Base-by-base conservation (phyloP, 495 filamentous ascomycete genomes). In the Penicillium chermesinum region DNA sequence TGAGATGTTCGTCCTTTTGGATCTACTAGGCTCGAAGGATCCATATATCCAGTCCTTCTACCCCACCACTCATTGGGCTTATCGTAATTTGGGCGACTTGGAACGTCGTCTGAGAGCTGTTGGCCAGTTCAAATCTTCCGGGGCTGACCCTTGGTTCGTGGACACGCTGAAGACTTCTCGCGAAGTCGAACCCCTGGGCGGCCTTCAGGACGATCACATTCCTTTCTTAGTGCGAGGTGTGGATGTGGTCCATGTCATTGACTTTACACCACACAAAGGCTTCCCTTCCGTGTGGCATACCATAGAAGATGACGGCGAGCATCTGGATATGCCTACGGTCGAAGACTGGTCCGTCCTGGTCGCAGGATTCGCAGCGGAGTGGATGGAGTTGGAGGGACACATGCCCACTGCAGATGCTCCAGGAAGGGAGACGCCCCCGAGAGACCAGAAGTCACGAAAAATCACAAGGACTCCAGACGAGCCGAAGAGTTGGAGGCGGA, bases 321-420 rank as follows among this genome's bases (percentile, higher is more conserved):
- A 97, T 72, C 61, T 98, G 39, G 89, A 98, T 67, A 66, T 85
- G 55, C 74, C 81, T 10, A 95, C 88, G 0, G 82, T 91, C 25
- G 78, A 88, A 60, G 93, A 98, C 61, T 98, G 93, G 93, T 79
- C 84, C 39, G 77, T 76, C 53, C 79, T 98, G 14, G 63, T 88
- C 21, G 84, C 86, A 5, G 89, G 83, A 2, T 98, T 97, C 76
- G 79, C 85, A 35, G 87, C 84, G 0, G 93, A 96, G 65, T 97
- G 89, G 89, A 81, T 98, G 83, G 93, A 94, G 47, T 59, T 96
- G 52, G 89, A 93, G 49, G n/a, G n/a, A n/a, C n/a, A n/a, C n/a
- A n/a, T n/a, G n/a, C n/a, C n/a, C n/a, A n/a, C n/a, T n/a, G n/a
- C n/a, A n/a, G n/a, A n/a, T n/a, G n/a, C n/a, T n/a, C n/a, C n/a